Conservation (phyloP, 2,329 filamentous ascomycete species). For the Monilinia fructigena region DNA sequence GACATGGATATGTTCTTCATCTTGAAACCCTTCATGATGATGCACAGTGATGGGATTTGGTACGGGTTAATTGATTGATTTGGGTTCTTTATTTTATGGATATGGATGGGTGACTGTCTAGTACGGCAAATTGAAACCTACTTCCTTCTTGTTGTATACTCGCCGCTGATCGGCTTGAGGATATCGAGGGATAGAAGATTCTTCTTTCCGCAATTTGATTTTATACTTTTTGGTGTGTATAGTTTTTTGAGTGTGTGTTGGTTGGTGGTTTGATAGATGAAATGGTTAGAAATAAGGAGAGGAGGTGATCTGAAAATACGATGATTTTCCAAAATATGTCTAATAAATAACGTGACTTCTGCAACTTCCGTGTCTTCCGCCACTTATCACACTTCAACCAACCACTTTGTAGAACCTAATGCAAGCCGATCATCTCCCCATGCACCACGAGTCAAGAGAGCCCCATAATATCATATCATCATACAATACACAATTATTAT, state of each 20-base stretch:
- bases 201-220: background rate
- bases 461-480: too few relatives aligned
- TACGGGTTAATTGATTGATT: background rate
- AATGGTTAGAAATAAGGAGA: background rate
- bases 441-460: too few relatives aligned
- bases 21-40: background rate
- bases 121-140: background rate
- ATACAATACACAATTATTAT: too few relatives aligned
- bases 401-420: too few relatives aligned
- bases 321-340: background rate
- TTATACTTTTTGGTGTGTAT: conserved; percentile 9
- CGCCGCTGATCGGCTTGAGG: conserved; percentile 24
- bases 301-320: background rate
- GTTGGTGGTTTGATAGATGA: background rate
- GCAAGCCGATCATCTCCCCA: too few relatives aligned
- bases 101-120: background rate
- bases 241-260: background rate
- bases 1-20: background rate
- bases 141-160: conserved; percentile 13
- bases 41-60: background rate
- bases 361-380: background rate
- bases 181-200: conserved; percentile 8
- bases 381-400: too few relatives aligned
- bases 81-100: conserved; percentile 6
- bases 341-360: background rate